phyloP scores from a whole-genome alignment of 1,139 yeast species.

The Kodamaea ohmeri region DNA sequence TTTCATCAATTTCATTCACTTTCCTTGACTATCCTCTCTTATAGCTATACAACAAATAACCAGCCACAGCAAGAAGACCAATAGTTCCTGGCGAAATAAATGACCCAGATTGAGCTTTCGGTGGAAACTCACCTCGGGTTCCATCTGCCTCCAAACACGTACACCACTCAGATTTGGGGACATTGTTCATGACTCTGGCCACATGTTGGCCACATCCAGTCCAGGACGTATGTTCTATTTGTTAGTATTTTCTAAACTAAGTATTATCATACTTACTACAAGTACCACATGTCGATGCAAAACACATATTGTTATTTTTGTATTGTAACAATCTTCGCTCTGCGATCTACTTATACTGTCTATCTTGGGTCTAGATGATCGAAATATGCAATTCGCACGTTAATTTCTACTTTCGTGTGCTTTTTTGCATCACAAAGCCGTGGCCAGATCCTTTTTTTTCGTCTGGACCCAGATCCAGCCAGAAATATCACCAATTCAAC shows the following conservation, averaged over 20 bases:
- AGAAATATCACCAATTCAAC: too few relatives aligned
- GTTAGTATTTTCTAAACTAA: not conserved
- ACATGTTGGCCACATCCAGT: constrained; percentile 47
- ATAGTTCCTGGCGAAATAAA: not conserved
- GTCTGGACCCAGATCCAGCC: not conserved
- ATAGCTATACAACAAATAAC: not conserved
- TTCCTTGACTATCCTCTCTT: too few relatives aligned
- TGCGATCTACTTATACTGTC: not conserved
- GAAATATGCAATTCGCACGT: not conserved
- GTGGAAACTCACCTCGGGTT: constrained; percentile 2
- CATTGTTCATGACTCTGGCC: constrained; percentile 35
- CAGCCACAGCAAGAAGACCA: not conserved
- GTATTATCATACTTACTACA: not conserved
- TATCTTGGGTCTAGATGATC: not conserved
- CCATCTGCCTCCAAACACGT: constrained; percentile 19
- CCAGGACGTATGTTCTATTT: constrained; percentile 34
- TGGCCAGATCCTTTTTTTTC: not conserved
- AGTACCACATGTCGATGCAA: not conserved
- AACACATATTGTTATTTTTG: constrained; percentile 1
- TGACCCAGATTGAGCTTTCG: not conserved
- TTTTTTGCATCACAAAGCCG: not conserved
- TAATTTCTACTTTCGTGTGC: not conserved
- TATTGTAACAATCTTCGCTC: not conserved
- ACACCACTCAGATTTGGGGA: constrained; percentile 37
- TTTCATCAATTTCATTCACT: not conserved